phyloP scores from a whole-genome alignment of 768 basidiomycete species.

The Collybia sp. region DNA sequence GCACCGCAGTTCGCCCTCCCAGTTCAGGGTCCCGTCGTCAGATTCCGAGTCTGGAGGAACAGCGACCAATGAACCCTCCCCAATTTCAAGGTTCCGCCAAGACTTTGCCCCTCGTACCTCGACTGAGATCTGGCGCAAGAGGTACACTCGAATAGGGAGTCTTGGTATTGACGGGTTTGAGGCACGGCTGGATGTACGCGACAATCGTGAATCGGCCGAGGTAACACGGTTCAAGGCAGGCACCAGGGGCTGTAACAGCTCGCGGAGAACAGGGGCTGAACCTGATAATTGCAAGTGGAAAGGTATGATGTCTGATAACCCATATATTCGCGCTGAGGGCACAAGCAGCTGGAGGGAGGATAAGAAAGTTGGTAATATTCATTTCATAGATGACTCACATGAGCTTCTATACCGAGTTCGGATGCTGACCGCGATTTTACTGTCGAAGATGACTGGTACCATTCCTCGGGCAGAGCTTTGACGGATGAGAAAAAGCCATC shows the following conservation, averaged over 20 bases:
- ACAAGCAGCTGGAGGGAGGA: conserved; percentile 30
- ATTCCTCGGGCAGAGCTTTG: neutral
- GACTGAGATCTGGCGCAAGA: neutral
- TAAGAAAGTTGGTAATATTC: neutral
- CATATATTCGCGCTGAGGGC: conserved; percentile 32
- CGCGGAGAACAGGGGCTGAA: conserved; percentile 21
- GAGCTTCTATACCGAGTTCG: neutral
- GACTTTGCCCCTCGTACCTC: neutral
- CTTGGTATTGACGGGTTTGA: neutral
- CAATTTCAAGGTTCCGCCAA: neutral
- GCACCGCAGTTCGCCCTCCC: neutral
- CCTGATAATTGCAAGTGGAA: conserved; percentile 39
- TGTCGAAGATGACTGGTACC: neutral
- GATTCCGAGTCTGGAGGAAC: neutral
- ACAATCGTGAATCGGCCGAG: neutral
- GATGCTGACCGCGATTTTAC: neutral
- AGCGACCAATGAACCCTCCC: neutral
- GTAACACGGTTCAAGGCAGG: neutral
- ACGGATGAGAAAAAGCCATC: neutral
- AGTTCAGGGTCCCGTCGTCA: neutral
- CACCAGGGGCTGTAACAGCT: conserved; percentile 11
- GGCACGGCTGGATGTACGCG: neutral
- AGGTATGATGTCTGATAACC: conserved; percentile 33
- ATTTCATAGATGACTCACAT: neutral
- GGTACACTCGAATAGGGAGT: neutral